phyloP scores from a whole-genome alignment of 768 basidiomycete genomes.

The Mycena haematopus region DNA sequence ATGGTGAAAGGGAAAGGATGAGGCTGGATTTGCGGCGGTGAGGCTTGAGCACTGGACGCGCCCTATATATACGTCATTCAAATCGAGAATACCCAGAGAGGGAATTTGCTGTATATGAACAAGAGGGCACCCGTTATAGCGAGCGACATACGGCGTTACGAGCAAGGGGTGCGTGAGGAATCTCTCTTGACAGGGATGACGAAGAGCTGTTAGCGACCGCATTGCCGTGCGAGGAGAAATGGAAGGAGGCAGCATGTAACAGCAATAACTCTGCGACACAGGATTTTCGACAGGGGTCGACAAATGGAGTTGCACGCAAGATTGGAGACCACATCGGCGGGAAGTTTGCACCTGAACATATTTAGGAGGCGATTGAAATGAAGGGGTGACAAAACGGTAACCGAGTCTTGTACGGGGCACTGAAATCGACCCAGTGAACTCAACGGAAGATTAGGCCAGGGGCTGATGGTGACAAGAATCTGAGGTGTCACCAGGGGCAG shows the following conservation, averaged over 20 bases:
- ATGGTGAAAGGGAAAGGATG: not conserved
- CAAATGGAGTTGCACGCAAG: not conserved
- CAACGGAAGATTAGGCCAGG: too few relatives aligned
- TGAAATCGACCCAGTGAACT: too few relatives aligned
- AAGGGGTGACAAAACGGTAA: too few relatives aligned
- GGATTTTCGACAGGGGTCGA: not conserved
- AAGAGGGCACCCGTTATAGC: not conserved
- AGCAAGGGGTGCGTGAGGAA: not conserved
- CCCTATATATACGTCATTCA: not conserved
- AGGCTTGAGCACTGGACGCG: not conserved
- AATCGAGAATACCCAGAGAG: not conserved
- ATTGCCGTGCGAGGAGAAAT: not conserved
- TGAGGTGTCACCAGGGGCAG: too few relatives aligned
- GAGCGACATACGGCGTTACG: too few relatives aligned
- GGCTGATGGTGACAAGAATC: too few relatives aligned
- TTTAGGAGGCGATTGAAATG: too few relatives aligned
- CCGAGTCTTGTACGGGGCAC: too few relatives aligned
- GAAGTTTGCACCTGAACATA: too few relatives aligned
- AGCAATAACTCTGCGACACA: not conserved
- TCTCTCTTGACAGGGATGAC: not conserved
- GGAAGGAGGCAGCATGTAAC: not conserved
- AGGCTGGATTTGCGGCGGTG: not conserved
- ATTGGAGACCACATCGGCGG: not conserved
- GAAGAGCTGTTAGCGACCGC: not conserved
- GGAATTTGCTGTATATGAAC: not conserved